Evolutionary conservation across 495 filamentous ascomycete species (phyloP).

Genomic region (Astrothelium subdiscretum): DNA sequence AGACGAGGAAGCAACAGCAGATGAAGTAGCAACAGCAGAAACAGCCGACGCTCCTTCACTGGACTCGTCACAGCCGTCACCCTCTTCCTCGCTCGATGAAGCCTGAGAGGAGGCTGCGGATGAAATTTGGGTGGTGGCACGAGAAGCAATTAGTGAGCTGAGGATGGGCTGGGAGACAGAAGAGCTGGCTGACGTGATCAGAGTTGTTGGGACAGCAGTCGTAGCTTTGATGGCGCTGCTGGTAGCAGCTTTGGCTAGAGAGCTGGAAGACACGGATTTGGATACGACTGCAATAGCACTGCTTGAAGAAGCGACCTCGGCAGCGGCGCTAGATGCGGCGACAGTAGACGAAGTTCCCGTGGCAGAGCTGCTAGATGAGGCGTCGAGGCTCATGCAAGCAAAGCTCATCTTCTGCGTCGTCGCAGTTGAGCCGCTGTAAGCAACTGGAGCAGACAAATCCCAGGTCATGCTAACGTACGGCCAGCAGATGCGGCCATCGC

Average conservation of each 20-base stretch:
- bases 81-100: neutral
- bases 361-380: neutral
- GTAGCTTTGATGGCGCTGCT: neutral
- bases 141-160: neutral
- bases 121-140: neutral
- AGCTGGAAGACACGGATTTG: no score
- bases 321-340: neutral
- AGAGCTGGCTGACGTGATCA: neutral
- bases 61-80: neutral
- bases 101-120: neutral
- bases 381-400: slow-evolving; percentile 29
- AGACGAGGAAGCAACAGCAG: neutral
- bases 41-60: neutral
- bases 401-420: slow-evolving; percentile 33
- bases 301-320: neutral
- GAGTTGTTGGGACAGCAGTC: neutral
- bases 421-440: neutral
- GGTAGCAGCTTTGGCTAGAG: neutral
- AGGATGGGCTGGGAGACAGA: neutral
- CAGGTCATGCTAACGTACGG: slow-evolving; percentile 42
- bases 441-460: slow-evolving; percentile 27
- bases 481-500: slow-evolving; percentile 40
- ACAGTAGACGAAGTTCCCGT: neutral
- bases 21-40: neutral
- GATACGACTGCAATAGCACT: neutral